phyloP scores from a whole-genome alignment of 768 basidiomycete species.

The Phylloporus rhodoxanthus region DNA sequence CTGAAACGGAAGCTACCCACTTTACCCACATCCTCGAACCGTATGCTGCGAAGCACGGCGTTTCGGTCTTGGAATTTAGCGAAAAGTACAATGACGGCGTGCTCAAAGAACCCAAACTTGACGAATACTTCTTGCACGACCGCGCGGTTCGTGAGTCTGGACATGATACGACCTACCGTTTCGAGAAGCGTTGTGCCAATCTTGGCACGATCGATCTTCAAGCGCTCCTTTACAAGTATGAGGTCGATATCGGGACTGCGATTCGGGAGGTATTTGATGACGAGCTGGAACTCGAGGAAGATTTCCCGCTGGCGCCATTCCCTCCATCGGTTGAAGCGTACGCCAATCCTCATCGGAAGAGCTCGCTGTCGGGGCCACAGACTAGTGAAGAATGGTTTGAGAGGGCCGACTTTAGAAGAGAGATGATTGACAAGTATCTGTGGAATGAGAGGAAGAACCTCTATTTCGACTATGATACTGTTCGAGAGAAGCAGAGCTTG shows the following conservation, averaged over 20 bases:
- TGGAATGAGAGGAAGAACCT: conserved; percentile 95
- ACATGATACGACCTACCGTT: conserved; percentile 93
- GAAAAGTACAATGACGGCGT: conserved; percentile 88
- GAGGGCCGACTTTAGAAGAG: conserved; percentile 76
- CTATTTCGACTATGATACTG: conserved; percentile 96
- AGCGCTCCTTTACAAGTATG: conserved; percentile 95
- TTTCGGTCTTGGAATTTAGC: conserved; percentile 93
- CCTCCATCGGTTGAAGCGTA: conserved; percentile 74
- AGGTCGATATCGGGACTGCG: conserved; percentile 96
- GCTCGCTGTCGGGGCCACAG: conserved; percentile 56
- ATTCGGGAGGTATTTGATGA: conserved; percentile 95
- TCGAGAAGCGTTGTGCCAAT: conserved; percentile 97
- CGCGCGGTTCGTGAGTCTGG: conserved; percentile 95
- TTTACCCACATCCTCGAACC: conserved; percentile 98
- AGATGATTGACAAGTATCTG: conserved; percentile 85
- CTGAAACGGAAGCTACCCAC: conserved; percentile 97
- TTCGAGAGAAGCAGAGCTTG: conserved; percentile 80
- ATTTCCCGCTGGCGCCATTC: conserved; percentile 88
- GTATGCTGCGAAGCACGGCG: conserved; percentile 84
- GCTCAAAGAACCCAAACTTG: conserved; percentile 79
- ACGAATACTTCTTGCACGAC: conserved; percentile 97
- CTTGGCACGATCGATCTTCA: conserved; percentile 95
- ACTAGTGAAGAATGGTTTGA: conserved; percentile 89
- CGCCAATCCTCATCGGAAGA: conserved; percentile 53
- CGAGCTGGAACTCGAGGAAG: conserved; percentile 85